Evolutionary conservation across 352 stramenopile species (phyloP).

Genomic region (Phytophthora cryptogea): DNA sequence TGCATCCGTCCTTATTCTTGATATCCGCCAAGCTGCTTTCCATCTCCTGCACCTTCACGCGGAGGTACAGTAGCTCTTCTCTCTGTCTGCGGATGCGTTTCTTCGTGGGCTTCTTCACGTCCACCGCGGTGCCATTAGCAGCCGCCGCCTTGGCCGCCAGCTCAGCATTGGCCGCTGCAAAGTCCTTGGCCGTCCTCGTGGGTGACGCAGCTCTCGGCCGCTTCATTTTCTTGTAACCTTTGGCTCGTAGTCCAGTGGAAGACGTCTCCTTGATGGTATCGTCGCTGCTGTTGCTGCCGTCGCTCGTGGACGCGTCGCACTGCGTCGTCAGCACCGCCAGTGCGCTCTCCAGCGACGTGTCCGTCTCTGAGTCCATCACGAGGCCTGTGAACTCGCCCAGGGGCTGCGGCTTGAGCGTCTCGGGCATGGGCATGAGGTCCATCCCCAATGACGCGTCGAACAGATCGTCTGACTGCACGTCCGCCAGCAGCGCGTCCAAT

Average conservation of each 20-base stretch:
- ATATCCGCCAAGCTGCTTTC: slow-evolving; percentile 37
- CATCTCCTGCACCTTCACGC: slow-evolving; percentile 49
- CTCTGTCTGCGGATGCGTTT: slow-evolving; percentile 46
- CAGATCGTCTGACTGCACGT: slow-evolving; percentile 25
- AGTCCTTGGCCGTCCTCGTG: slow-evolving; percentile 21
- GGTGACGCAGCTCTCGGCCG: slow-evolving; percentile 22
- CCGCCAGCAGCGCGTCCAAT: slow-evolving; percentile 26
- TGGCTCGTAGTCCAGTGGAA: slow-evolving; percentile 1
- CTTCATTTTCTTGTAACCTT: slow-evolving; percentile 30
- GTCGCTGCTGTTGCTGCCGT: slow-evolving; percentile 18
- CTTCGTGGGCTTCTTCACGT: slow-evolving; percentile 34
- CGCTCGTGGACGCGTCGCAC: slow-evolving; percentile 20
- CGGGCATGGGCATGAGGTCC: slow-evolving; percentile 14
- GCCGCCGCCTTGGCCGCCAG: slow-evolving; percentile 9
- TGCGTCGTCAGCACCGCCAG: slow-evolving; percentile 33
- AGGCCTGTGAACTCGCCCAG: slow-evolving; percentile 29
- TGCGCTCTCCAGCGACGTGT: slow-evolving; percentile 25
- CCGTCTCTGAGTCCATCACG: slow-evolving; percentile 15
- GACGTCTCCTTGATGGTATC: neutral
- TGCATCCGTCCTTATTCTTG: slow-evolving; percentile 17
- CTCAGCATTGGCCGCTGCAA: slow-evolving; percentile 13
- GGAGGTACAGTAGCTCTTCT: slow-evolving; percentile 50
- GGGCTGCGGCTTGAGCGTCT: slow-evolving; percentile 14
- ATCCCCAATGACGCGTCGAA: slow-evolving; percentile 21
- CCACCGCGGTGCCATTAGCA: neutral